Evolutionary conservation across 768 basidiomycete genomes (phyloP).

Genomic region (Lactarius evosmus): DNA sequence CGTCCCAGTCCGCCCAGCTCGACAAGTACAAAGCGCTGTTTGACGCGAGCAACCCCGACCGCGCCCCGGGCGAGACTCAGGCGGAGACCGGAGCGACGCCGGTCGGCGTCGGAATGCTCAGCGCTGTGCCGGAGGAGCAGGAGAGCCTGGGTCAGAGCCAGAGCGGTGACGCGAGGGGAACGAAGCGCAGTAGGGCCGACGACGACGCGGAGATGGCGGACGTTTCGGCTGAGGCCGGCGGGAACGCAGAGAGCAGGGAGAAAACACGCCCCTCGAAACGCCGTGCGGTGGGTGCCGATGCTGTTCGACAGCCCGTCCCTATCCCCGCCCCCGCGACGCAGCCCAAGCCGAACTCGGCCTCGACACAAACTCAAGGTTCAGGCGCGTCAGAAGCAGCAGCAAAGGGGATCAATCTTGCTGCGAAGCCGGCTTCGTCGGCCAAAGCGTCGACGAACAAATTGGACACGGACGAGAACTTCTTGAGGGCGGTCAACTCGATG

Average conservation of each 20-base stretch:
- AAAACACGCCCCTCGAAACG: constrained; percentile 11
- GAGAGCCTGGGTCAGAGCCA: constrained; percentile 10
- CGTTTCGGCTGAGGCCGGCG: not conserved
- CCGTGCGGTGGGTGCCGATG: constrained; percentile 11
- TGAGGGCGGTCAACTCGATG: constrained; percentile 66
- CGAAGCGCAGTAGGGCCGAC: constrained; percentile 16
- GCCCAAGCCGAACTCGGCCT: not conserved
- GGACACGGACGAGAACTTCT: constrained; percentile 60
- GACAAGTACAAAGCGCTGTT: constrained; percentile 27
- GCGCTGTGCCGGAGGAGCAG: constrained; percentile 17
- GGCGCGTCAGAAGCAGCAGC: not conserved
- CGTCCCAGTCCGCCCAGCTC: constrained; percentile 19
- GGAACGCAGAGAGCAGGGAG: not conserved
- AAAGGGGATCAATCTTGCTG: not conserved
- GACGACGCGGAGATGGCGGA: constrained; percentile 6
- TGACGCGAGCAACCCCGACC: constrained; percentile 27
- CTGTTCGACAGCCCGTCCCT: not conserved
- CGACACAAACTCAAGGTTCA: not conserved
- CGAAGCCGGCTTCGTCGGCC: not conserved
- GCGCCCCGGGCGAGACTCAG: constrained; percentile 8
- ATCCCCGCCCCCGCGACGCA: not conserved
- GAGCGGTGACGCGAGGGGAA: not conserved
- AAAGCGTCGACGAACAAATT: constrained; percentile 14
- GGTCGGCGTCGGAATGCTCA: not conserved
- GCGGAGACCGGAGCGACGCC: constrained; percentile 7